phyloP scores from a whole-genome alignment of 345 rosid species.

The Rhodamnia rubescens region DNA sequence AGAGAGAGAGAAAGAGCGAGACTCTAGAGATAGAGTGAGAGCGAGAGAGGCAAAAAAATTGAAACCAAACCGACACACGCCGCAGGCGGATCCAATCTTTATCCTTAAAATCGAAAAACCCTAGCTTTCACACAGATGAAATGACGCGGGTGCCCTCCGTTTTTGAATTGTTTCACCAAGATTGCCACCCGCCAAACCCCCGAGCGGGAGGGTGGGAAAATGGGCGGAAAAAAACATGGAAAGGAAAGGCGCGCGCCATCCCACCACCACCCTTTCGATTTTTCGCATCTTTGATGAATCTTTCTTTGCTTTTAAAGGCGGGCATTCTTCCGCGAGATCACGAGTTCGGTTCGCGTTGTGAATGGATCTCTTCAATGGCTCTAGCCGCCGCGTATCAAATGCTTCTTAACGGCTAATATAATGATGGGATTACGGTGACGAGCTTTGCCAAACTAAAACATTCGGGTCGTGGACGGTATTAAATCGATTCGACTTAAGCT shows the following conservation, averaged over 20 bases:
- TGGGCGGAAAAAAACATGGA: background rate
- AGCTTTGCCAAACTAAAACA: accelerated
- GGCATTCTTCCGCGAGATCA: accelerated
- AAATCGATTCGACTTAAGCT: background rate
- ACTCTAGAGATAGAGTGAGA: background rate
- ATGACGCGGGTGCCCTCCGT: background rate
- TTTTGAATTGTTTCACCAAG: background rate
- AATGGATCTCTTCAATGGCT: accelerated
- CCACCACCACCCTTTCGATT: background rate
- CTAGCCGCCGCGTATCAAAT: accelerated
- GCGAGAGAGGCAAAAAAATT: background rate
- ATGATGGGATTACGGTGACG: accelerated
- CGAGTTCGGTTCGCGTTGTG: background rate
- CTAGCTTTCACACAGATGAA: background rate
- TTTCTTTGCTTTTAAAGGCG: background rate
- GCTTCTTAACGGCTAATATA: too few species aligned
- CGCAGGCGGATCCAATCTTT: background rate
- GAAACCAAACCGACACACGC: conserved; percentile 3
- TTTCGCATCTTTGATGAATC: background rate
- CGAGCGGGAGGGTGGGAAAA: background rate
- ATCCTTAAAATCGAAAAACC: background rate
- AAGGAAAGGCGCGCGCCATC: background rate
- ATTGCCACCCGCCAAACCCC: conserved; percentile 9
- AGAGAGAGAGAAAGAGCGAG: background rate
- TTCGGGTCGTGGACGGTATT: accelerated